A percentile compares a stretch with the other conserved stretches of the same genome.
These are phyloP conservation scores for Leersia perrieri DNA, from an alignment of 176 grass and related monocot species.

Conservation along the genomic window DNA sequence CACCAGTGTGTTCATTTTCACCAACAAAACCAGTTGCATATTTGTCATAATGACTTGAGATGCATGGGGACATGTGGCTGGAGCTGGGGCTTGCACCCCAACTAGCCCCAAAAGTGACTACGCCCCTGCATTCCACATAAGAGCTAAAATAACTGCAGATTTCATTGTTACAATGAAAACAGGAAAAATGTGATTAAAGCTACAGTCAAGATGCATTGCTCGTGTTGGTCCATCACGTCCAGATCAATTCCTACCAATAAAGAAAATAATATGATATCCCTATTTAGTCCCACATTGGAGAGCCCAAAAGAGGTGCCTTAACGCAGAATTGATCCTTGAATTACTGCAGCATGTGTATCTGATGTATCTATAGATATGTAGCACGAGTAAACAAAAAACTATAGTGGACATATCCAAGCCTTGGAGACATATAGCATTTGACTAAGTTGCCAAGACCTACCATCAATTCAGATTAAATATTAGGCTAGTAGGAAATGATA, in stretches of 20 bases:
- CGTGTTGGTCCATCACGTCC: too few species aligned
- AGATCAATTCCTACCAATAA: background rate
- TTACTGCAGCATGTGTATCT: background rate
- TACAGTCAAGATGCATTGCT: background rate
- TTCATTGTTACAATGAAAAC: conserved; percentile 12
- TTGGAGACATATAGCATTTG: background rate
- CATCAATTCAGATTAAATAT: conserved; percentile 17
- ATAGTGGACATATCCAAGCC: too few species aligned
- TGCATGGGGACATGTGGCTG: too few species aligned
- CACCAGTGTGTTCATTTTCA: too few species aligned
- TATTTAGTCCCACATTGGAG: conserved; percentile 7
- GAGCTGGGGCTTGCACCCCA: too few species aligned
- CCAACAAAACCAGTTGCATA: too few species aligned
- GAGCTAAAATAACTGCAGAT: background rate
- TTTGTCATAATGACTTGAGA: too few species aligned
- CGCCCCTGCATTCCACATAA: too few species aligned
- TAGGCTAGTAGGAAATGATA: background rate
- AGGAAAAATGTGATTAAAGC: background rate
- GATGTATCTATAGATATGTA: background rate
- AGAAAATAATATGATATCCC: background rate
- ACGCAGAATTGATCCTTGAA: background rate
- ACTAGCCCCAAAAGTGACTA: too few species aligned
- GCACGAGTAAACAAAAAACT: conserved; percentile 4
- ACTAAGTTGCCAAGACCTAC: background rate
- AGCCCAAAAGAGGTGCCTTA: background rate